Evolutionary conservation across 2,329 filamentous ascomycete genomes (phyloP), one percentile per base, ranked within the genome.

Genomic region (Pseudohalonectria lignicola): DNA sequence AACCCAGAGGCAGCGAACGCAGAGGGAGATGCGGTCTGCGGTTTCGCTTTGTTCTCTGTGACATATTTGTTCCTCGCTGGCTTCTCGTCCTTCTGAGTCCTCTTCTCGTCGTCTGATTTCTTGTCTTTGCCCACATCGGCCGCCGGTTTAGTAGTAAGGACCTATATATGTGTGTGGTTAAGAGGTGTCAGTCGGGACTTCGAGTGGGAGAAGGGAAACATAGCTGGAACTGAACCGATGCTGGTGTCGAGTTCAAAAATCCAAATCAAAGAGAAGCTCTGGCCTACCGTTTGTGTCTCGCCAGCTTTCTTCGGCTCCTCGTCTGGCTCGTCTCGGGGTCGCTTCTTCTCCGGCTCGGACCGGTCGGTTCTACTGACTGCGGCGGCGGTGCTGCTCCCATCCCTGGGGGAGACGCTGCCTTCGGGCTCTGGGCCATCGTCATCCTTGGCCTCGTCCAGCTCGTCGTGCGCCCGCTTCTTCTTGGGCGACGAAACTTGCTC

Each of bases 1-100:
- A 87, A 78, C 15, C 71, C 74, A 3, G 82, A 87, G 34, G 67
- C 68, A 17, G 76, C 75, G 54, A 87, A 87, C 5, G 79, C 74
- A 9, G 73, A 72, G 11, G 66, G 44, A 6, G 80, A 76, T 15
- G 74, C 31, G 15, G 26, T 5, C 2, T 6, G 7, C 7, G 35
- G 17, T 7, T n/a, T 11, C 16, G 36, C 16, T n/a, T 34, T 34
- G 19, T 13, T n/a, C 31, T 17, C 7, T 17, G 30, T n/a, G 11
- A 15, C 25, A 28, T 45, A 42, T 18, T 46, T 43, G 29, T 23
- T n/a, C 11, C 18, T 10, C 13, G 41, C 21, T 15, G 30, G n/a
- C 25, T 42, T 41, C 20, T 48, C 41, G 39, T n/a, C n/a, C n/a
- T n/a, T n/a, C n/a, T n/a, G n/a, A n/a, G n/a, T n/a, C n/a, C n/a